Base-by-base conservation (phyloP, 495 filamentous ascomycete species). In the Podospora australis region DNA sequence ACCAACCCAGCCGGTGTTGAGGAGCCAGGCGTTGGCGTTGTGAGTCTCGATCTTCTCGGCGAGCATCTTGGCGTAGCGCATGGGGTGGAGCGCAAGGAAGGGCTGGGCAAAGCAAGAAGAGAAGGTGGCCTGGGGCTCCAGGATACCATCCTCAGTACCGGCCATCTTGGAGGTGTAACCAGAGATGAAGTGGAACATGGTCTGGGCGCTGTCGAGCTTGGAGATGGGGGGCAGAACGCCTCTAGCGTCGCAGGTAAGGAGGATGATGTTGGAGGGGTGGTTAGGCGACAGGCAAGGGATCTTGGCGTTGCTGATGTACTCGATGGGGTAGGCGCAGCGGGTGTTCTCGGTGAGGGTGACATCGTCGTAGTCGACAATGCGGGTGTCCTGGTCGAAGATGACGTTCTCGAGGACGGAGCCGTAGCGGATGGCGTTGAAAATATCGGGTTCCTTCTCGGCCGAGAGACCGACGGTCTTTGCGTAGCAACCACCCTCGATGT, bases 121-220 rank as follows among this genome's bases (percentile, higher is more conserved):
- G 85, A 98, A 98, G 59, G 92, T 98, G 2, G 92, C 92, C 73
- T 95, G 87, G 56, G 92, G 92, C 75, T 98, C 92, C 13, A 86
- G 88, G 44, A 98, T 81, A 67, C 92, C 92, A 44, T 96, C 87
- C 73, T 98, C 92, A 39, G 92, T 98, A 62, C 92, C 92, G 52
- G 91, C 94, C 94, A 98, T 97, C 84, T 98, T 98, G 60, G 94
- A 97, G 47, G 92, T 98, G 78, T 98, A 98, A 62, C 92, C 92
- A 16, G 86, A 92, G 70, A 98, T 98, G 80, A 98, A 98, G 80
- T 98, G 92, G 81, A 96, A 98, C 90, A 98, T 97, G 63, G 88
- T 95, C 73, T 98, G 92, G 60, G 89, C 87, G 57, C 84, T 80
- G 76, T 84, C 85, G 63, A 98, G 84, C 79, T 97, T 98, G 58